A percentile compares a stretch with the other conserved stretches of the same genome.
Conservation (phyloP, 176 grass and related monocot genomes). For the Musa schizocarpa region DNA sequence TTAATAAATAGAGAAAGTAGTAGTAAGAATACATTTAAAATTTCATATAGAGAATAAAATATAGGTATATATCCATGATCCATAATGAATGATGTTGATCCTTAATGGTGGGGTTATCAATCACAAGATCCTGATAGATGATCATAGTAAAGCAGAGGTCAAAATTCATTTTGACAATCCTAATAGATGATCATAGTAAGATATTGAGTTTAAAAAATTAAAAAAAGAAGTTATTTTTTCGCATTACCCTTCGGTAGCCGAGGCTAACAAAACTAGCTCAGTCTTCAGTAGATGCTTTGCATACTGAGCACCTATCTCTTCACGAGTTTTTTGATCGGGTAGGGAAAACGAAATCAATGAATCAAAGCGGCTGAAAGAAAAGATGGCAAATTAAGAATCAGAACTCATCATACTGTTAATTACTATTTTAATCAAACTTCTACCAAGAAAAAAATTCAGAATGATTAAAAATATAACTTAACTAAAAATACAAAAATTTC, state of each 20-base stretch:
- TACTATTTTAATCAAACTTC: neutral
- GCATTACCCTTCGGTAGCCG: constrained; percentile 69
- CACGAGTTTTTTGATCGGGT: constrained; percentile 67
- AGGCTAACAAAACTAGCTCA: constrained; percentile 59
- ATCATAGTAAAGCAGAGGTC: neutral
- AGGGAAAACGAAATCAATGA: constrained; percentile 72
- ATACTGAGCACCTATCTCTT: constrained; percentile 74
- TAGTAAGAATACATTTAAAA: too few relatives aligned
- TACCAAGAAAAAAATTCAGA: neutral
- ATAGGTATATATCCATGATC: too few relatives aligned
- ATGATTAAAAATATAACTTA: neutral
- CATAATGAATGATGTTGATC: too few relatives aligned
- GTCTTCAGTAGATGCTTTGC: constrained; percentile 72
- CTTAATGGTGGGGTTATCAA: too few relatives aligned
- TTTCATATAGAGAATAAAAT: too few relatives aligned
- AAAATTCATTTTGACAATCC: neutral
- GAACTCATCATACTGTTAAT: neutral
- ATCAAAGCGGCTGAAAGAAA: constrained; percentile 87
- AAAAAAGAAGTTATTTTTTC: constrained; percentile 1
- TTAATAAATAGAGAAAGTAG: too few relatives aligned
- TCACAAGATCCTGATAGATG: too few relatives aligned
- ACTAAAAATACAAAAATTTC: neutral
- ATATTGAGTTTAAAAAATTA: neutral
- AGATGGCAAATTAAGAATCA: constrained; percentile 2
- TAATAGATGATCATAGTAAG: neutral